These are phyloP conservation scores for Pestalotiopsis sp. DNA, from an alignment of 2,329 filamentous ascomycete genomes.

Conservation along the genomic window DNA sequence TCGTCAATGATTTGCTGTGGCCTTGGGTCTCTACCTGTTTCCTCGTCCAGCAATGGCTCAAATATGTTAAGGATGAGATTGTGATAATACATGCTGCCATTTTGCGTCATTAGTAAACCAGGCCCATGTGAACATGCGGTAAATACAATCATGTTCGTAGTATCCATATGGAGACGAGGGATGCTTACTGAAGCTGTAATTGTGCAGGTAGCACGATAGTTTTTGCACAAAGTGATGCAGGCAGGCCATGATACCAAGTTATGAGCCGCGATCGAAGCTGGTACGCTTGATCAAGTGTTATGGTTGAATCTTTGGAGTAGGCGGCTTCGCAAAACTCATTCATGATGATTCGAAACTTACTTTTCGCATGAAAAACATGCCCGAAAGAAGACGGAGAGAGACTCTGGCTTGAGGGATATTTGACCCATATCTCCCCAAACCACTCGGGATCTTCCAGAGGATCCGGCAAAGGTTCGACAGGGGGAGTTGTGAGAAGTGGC, in stretches of 20 bases:
- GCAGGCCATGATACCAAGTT: conserved; percentile 22
- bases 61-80: conserved; percentile 27
- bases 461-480: conserved; percentile 26
- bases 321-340: conserved; percentile 23
- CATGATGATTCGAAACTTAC: conserved; percentile 28
- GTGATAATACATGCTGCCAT: conserved; percentile 22
- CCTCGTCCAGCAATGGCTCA: conserved; percentile 22
- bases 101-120: not conserved
- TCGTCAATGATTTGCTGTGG: conserved; percentile 22
- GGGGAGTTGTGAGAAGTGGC: conserved; percentile 24
- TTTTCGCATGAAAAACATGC: conserved; percentile 26
- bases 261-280: not conserved
- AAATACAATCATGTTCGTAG: not conserved
- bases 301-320: conserved; percentile 14
- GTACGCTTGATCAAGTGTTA: not conserved
- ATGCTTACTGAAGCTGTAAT: conserved; percentile 28
- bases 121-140: not conserved
- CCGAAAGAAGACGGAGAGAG: conserved; percentile 26
- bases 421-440: conserved; percentile 33
- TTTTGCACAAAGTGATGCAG: conserved; percentile 25
- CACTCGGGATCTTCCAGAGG: conserved; percentile 26
- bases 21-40: conserved; percentile 9
- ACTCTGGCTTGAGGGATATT: conserved; percentile 25
- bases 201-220: conserved; percentile 31
- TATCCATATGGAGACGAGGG: conserved; percentile 11